Base-by-base conservation (phyloP, 805 yeast species). In the Kodamaea lidongshanica region DNA sequence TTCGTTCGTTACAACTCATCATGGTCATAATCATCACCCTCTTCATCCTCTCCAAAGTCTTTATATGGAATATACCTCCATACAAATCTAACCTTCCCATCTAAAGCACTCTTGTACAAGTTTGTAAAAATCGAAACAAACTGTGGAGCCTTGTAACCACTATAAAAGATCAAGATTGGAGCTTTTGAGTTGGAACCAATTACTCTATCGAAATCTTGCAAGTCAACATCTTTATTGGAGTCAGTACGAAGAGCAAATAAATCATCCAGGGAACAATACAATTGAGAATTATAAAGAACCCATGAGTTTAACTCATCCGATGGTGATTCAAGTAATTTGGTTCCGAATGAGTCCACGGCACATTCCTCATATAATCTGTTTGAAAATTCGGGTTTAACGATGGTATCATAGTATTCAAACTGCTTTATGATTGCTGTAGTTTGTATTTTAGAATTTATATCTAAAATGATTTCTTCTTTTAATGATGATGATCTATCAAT, bases 201-300 rank as follows among this genome's bases (percentile, higher is more conserved):
- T 0, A 80, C 58, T 34, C 86, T 64, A 45, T 89, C 96, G 37
- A 72, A 69, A 0, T 74, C 62, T 3, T 57, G 25, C 10, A 58
- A 16, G 5, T 41, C 25, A 1, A 53, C 46, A 4, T 36, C 44
- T 2, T 45, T 30, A 5, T 49, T 43, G n/a, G 59, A 56, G 15
- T 61, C 61, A 0, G 85, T 72, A 50, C 80, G 79, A 34, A 92
- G 62, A 3, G 96, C 94, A 52, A 74, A 92, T 1, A 86, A 69
- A 34, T 81, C 94, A 33, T 74, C 83, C 3, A 78, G 60, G 7
- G 79, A 72, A 44, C 87, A 77, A 46, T 78, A 79, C 2, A 67
- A 50, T 15, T 64, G 61, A 28, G 71, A 71, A 35, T 78, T 74
- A 39, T 65, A 65, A 34, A 59, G 46, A 6, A 77, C 50, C 70